phyloP scores from a whole-genome alignment of 371 early-diverging fungal genomes.

The Mortierella sp. region DNA sequence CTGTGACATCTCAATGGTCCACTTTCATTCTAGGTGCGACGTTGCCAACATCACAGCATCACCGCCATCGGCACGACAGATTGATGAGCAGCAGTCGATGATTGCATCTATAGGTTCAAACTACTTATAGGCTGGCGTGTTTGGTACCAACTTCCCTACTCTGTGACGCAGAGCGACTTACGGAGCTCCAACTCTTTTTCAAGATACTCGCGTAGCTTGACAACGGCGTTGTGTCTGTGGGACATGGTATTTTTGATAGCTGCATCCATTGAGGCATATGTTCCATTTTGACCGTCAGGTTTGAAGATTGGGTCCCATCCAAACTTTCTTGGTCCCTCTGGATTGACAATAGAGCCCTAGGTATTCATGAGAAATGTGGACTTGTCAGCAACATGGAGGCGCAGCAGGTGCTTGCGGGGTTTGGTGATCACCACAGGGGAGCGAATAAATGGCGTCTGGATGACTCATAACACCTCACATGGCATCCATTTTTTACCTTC shows the following conservation, averaged over 20 bases:
- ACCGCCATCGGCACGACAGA: too few relatives aligned
- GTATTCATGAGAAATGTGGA: too few relatives aligned
- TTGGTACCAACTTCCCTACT: not conserved
- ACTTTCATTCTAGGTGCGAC: too few relatives aligned
- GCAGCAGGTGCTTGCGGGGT: too few relatives aligned
- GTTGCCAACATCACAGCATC: too few relatives aligned
- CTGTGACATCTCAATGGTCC: too few relatives aligned
- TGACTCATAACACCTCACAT: too few relatives aligned
- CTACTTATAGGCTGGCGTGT: too few relatives aligned
- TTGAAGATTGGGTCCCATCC: constrained; percentile 98
- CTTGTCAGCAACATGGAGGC: too few relatives aligned
- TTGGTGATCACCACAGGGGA: too few relatives aligned
- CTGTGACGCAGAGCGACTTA: constrained; percentile 6
- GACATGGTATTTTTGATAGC: constrained; percentile 90
- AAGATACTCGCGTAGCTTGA: constrained; percentile 71
- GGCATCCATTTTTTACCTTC: constrained; percentile 56
- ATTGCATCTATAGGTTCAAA: too few relatives aligned
- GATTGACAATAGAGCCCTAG: constrained; percentile 88
- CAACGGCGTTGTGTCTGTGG: constrained; percentile 85
- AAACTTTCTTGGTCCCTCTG: constrained; percentile 88
- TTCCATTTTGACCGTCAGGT: constrained; percentile 83
- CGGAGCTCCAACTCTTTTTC: constrained; percentile 27
- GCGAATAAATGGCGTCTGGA: not conserved
- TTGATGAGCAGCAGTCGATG: too few relatives aligned
- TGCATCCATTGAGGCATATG: constrained; percentile 93